Evolutionary conservation across 495 filamentous ascomycete species (phyloP), one percentile per base, ranked within the genome.

Genomic region (Cetradonia linearis): DNA sequence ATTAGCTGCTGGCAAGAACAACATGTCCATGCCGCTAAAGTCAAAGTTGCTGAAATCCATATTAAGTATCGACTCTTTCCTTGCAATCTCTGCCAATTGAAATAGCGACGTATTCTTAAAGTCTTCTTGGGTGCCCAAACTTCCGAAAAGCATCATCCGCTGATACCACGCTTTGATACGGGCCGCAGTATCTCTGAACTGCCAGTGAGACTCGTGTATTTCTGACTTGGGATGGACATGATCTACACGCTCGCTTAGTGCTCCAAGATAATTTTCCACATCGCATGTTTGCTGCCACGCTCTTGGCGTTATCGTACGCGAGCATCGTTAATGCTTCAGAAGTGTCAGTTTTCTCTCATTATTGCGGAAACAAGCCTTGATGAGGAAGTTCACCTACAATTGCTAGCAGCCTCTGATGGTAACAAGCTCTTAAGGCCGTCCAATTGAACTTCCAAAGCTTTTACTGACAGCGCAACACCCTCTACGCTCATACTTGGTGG

Each of bases 101-200:
- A 48, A 58, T 10, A 28, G 42, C 14, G 30, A 54, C 50, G 20
- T 34, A 2, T 2, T 20, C 25, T 47, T 36, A 10, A 47, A 33
- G 6, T n/a, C n/a, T 16, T 38, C 9, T 33, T 36, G 40, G n/a
- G 27, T 37, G 7, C 18, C 20, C 5, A 40, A 8, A 46, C 4
- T 44, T 30, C 33, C 42, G 14, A 33, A 37, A 16, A 36, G n/a
- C 20, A 33, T n/a, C 38, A 34, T 58, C 3, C 56, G 18, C 42
- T 58, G 40, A 11, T 58, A 58, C 40, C 56, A 48, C 11, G 28
- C 31, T 1, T 58, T 58, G n/a, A 58, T 27, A 20, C n/a, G 40
- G 7, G 20, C 6, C 7, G 23, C 1, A 13, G 44, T 16, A 10
- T 23, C 27, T 27, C 3, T 36, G 42, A 58, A 36, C 6, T 36